Base-by-base conservation (phyloP, 495 filamentous ascomycete genomes). In the Aspergillus haitiensis region DNA sequence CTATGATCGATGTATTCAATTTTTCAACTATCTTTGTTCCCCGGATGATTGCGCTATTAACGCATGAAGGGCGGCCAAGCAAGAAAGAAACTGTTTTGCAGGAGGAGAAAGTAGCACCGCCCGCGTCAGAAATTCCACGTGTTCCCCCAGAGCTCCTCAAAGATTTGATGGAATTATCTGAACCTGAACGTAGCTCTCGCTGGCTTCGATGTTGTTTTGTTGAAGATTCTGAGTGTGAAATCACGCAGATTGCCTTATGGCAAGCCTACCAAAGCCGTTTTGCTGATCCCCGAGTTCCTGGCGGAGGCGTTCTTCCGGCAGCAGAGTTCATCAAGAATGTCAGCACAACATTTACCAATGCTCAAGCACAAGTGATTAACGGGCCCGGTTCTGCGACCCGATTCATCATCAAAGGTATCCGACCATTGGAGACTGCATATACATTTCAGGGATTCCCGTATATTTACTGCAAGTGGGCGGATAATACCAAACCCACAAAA, bases 241-340 rank as follows among this genome's bases (percentile, higher is more conserved):
- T 99, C 64, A 98, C 95, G 0, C 95, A 99, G 70, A 97, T 99
- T 54, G 86, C 87, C 7, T 82, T 98, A 48, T 99, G 95, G 95
- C 90, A 96, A 70, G 93, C 94, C 2, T 99, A 99, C 65, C 94
- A 97, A 66, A 79, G 78, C 37, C 88, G 90, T 1, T 98, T 98
- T 60, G 79, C 80, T 27, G 74, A 79, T 13, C 72, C 75, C 47
- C 72, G 74, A 12, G 60, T 74, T 35, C 72, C 75, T 35, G 77
- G 79, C 12, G 81, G 82, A 12, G 80, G 80, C 31, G 84, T 92
- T 57, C 83, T 98, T 44, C 86, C 86, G 9, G 94, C 95, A 2
- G 91, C 92, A 3, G 95, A 98, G 46, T 99, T 98, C 70, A 99
- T 99, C 67, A 89, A 93, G 59, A 97, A 97, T 65, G 93, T 98